Percentiles rank a stretch among this genome's conserved stretches.
phyloP scores from a whole-genome alignment of 805 yeast species.

The Diddensiella transvaalensis region DNA sequence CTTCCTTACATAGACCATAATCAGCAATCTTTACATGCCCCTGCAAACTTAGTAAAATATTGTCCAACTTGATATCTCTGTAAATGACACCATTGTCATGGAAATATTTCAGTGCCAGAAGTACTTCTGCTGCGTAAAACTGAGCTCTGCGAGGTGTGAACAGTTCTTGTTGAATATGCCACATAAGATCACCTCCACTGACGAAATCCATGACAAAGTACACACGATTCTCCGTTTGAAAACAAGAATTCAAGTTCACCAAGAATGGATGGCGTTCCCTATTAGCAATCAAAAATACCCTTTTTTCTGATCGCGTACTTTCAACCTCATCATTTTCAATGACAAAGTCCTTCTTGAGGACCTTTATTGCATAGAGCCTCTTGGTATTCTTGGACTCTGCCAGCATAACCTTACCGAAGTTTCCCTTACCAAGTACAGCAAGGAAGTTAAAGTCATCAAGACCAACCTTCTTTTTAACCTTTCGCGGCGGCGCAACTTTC shows the following conservation, averaged over 20 bases:
- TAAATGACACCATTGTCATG: slow-evolving; percentile 95
- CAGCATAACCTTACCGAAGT: slow-evolving; percentile 96
- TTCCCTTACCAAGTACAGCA: slow-evolving; percentile 97
- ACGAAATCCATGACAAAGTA: slow-evolving; percentile 98
- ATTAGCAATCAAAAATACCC: slow-evolving; percentile 81
- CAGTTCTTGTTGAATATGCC: slow-evolving; percentile 94
- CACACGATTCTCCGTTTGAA: slow-evolving; percentile 95
- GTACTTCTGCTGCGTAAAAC: slow-evolving; percentile 95
- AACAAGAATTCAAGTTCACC: slow-evolving; percentile 86
- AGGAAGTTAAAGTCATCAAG: slow-evolving; percentile 91
- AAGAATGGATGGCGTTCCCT: slow-evolving; percentile 90
- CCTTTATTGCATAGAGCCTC: slow-evolving; percentile 90
- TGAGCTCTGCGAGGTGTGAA: slow-evolving; percentile 90
- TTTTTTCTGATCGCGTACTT: slow-evolving; percentile 89
- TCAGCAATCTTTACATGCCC: slow-evolving; percentile 98
- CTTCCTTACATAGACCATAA: slow-evolving; percentile 95
- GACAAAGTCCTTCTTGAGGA: slow-evolving; percentile 91
- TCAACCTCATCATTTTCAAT: slow-evolving; percentile 95
- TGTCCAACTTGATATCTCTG: slow-evolving; percentile 94
- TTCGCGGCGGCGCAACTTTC: slow-evolving; percentile 1
- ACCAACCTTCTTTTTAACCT: slow-evolving; percentile 48
- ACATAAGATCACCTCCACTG: slow-evolving; percentile 98
- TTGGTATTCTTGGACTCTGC: slow-evolving; percentile 87
- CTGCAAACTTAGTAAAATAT: slow-evolving; percentile 78
- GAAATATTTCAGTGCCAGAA: slow-evolving; percentile 84